These are phyloP conservation scores for Phylloporus sp. DNA, from an alignment of 768 basidiomycete genomes.

Conservation along the genomic window DNA sequence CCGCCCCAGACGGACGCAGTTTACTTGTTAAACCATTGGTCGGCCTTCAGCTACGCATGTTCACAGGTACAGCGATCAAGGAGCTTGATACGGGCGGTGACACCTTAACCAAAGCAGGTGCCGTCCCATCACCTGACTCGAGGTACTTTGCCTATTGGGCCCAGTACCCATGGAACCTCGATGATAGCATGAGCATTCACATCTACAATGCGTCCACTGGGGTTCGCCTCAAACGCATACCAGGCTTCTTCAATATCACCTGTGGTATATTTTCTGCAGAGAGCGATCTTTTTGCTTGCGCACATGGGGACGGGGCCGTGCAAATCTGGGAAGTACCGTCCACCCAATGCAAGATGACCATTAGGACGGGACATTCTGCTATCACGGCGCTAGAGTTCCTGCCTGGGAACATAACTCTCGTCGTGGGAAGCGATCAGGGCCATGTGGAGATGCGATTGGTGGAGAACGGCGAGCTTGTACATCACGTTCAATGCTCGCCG, in stretches of 20 bases:
- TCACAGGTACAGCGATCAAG: slow-evolving; percentile 3
- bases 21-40: slow-evolving; percentile 8
- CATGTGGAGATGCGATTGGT: slow-evolving; percentile 12
- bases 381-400: slow-evolving; percentile 13
- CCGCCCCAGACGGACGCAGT: slow-evolving; percentile 10
- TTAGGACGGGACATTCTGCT: slow-evolving; percentile 9
- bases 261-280: slow-evolving; percentile 12
- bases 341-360: slow-evolving; percentile 1
- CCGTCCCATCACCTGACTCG: slow-evolving; percentile 13
- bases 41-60: slow-evolving; percentile 4
- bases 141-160: slow-evolving; percentile 19
- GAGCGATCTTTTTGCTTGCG: slow-evolving; percentile 10
- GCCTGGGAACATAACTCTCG: slow-evolving; percentile 5
- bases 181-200: slow-evolving; percentile 14
- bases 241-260: slow-evolving; percentile 13
- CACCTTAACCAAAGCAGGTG: neutral
- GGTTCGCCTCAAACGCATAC: slow-evolving; percentile 11
- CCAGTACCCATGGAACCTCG: slow-evolving; percentile 14
- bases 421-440: slow-evolving; percentile 11
- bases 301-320: slow-evolving; percentile 14
- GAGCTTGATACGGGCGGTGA: slow-evolving; percentile 13
- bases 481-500: slow-evolving; percentile 2
- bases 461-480: slow-evolving; percentile 9
- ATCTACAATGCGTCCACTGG: slow-evolving; percentile 15
- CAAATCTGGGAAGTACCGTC: slow-evolving; percentile 19